Base-by-base conservation (phyloP, 352 stramenopile genomes). In the Pythium insidiosum region DNA sequence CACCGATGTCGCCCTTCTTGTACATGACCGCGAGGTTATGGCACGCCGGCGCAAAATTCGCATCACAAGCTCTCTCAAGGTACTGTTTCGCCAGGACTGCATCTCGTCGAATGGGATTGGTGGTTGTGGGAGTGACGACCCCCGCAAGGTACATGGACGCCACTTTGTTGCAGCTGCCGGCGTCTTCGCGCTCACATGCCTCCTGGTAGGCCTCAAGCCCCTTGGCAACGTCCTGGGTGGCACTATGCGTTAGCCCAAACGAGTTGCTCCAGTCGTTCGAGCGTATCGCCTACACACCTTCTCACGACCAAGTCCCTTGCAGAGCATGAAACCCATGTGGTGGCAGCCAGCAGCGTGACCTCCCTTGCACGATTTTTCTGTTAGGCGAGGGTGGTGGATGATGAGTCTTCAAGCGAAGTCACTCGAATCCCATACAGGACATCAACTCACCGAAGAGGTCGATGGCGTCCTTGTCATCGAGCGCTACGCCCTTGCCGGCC, bases 11-110 rank as follows among this genome's bases (percentile, higher is more conserved):
- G 25, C 82, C 82, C 28, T 86, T 89, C 58, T 91, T 92, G 73
- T 76, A 92, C 79, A 92, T 89, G 28, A 94, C 82, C 4, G 82
- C 82, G 26, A 94, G 55, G 43, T 94, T 94, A 57, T 94, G 80
- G 59, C 82, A 94, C 28, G 82, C 82, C 39, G 82, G 82, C 12
- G 79, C 82, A 47, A 88, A 90, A 53, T 90, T 92, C 49, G 75
- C 71, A 34, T 89, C 77, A 38, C 82, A 94, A 12, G 82, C 79
- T 20, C 65, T 66, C 49, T 85, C 68, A 6, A 92, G 46, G 43
- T 81, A 92, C 18, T 39, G 58, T 30, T 91, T 88, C 11, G 82
- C 82, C 42, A 65, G 49, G 23, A 61, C 50, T 13, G 61, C 60
- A 45, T 92, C 55, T 26, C 75, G 76, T 34, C 58, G 53, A 31